Percentiles rank a stretch among this genome's conserved stretches.
phyloP scores from a whole-genome alignment of 2,329 filamentous ascomycete genomes.

The Exophiala bonariae region DNA sequence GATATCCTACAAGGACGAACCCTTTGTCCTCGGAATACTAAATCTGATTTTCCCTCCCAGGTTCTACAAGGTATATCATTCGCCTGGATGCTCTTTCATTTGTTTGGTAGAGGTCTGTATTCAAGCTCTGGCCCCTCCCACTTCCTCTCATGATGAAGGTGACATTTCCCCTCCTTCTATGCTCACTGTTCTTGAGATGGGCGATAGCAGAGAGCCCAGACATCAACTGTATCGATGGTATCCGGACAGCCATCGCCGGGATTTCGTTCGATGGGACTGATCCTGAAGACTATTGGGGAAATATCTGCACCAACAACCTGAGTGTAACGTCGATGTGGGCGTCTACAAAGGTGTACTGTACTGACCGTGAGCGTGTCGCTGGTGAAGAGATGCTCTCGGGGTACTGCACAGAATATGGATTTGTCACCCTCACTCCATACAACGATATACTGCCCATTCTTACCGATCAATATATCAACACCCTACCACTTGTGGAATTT shows the following conservation, averaged over 20 bases:
- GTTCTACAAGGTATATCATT: too few relatives aligned
- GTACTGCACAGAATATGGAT: conserved; percentile 26
- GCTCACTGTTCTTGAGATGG: too few relatives aligned
- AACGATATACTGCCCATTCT: conserved; percentile 25
- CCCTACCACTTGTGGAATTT: conserved; percentile 35
- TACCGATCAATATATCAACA: conserved; percentile 33
- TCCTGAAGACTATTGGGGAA: conserved; percentile 5
- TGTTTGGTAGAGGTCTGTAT: too few relatives aligned
- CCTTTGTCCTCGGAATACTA: too few relatives aligned
- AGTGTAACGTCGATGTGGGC: conserved; percentile 38
- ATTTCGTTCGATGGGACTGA: conserved; percentile 1
- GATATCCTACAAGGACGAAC: too few relatives aligned
- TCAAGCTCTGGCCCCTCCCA: too few relatives aligned
- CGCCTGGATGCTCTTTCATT: too few relatives aligned
- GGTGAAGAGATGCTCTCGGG: conserved; percentile 9
- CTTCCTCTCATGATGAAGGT: too few relatives aligned
- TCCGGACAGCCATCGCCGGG: not conserved
- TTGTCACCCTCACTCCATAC: conserved; percentile 29
- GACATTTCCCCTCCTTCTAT: too few relatives aligned
- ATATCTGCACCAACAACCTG: conserved; percentile 34
- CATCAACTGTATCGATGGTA: not conserved
- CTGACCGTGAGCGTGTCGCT: conserved; percentile 22
- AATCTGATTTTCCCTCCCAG: too few relatives aligned
- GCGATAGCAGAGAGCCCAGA: too few relatives aligned
- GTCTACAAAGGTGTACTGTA: conserved; percentile 34